phyloP scores from a whole-genome alignment of 1,284 basidiomycete genomes.

The Cutaneotrichosporon arboriforme region DNA sequence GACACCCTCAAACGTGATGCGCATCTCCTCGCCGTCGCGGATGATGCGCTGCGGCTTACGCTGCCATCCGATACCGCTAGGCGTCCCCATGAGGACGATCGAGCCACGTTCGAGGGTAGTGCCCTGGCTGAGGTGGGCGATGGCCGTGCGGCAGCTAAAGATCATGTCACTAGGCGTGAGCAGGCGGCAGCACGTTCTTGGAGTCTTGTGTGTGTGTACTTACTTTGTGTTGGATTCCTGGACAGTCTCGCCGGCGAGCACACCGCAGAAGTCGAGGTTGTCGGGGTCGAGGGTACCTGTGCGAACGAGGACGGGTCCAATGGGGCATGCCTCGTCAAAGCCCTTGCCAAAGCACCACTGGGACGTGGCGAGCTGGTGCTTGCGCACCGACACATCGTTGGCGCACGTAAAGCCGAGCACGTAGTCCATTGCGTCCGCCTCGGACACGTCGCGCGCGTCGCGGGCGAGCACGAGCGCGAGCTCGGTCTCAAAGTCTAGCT shows the following conservation, averaged over 20 bases:
- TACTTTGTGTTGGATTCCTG: constrained; percentile 20
- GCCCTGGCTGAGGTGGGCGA: constrained; percentile 71
- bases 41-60: constrained; percentile 33
- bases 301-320: constrained; percentile 44
- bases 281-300: constrained; percentile 16
- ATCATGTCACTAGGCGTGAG: constrained; percentile 43
- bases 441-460: constrained; percentile 50
- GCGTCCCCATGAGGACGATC: constrained; percentile 63
- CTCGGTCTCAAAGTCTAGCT: constrained; percentile 52
- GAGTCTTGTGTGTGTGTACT: too few relatives aligned
- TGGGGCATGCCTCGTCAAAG: constrained; percentile 48
- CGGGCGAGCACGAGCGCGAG: constrained; percentile 52
- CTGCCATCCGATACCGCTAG: constrained; percentile 46
- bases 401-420: constrained; percentile 55
- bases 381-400: constrained; percentile 47
- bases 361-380: constrained; percentile 33
- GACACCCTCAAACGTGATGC: constrained; percentile 46
- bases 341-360: constrained; percentile 41
- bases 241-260: constrained; percentile 16
- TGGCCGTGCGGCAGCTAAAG: constrained; percentile 47
- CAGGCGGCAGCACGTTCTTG: background rate
- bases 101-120: constrained; percentile 77
- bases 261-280: constrained; percentile 18
- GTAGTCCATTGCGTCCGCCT: constrained; percentile 51
- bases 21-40: constrained; percentile 45